Evolutionary conservation across 441 rosid genomes (phyloP).

Genomic region (Populus tomentosa): DNA sequence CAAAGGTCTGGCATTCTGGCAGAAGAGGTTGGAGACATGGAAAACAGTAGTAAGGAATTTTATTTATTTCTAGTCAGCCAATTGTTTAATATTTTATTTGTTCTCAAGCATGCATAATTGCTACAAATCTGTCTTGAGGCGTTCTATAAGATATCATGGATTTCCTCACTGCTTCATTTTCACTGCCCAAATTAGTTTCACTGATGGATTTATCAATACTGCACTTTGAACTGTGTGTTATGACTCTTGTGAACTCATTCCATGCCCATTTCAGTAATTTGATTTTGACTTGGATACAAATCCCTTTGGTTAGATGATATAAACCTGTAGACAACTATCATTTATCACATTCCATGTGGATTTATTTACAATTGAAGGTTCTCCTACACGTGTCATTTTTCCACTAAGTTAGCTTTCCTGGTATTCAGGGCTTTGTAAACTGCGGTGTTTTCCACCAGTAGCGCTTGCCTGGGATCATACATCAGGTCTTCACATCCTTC

Average conservation of each 20-base stretch:
- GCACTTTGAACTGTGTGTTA: not conserved
- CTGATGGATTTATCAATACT: not conserved
- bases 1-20: slow-evolving; percentile 63
- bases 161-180: not conserved
- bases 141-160: not conserved
- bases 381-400: slow-evolving; percentile 2
- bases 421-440: slow-evolving; percentile 76
- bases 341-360: not conserved
- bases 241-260: not conserved
- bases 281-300: not conserved
- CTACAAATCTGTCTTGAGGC: not conserved
- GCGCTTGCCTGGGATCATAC: slow-evolving; percentile 96
- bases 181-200: not conserved
- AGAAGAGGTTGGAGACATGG: slow-evolving; percentile 69
- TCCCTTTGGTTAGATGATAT: not conserved
- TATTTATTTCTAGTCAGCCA: slow-evolving; percentile 7
- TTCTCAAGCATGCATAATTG: not conserved
- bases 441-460: slow-evolving; percentile 97
- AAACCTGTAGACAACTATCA: not conserved
- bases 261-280: not conserved
- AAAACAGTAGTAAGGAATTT: slow-evolving; percentile 61
- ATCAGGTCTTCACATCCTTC: slow-evolving; percentile 75
- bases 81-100: not conserved
- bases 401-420: slow-evolving; percentile 21
- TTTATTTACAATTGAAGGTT: slow-evolving; percentile 9